Base-by-base conservation (phyloP, 257 asterid species). In the Anisodus tanguticus region DNA sequence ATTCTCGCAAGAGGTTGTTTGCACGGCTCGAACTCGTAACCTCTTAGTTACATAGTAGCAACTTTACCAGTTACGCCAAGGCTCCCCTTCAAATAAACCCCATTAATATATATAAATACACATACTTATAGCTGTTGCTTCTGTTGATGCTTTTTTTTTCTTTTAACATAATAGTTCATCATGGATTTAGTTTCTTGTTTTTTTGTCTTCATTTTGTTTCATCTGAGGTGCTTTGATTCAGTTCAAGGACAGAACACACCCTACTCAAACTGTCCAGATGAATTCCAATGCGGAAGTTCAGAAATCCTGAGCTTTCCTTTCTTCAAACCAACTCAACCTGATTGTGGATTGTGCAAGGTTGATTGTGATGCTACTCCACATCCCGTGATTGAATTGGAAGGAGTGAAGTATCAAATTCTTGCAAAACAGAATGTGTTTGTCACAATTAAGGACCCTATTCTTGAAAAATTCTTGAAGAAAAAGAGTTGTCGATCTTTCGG, bases 131-230 rank as follows among this genome's bases (percentile, higher is more conserved):
- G 43, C 0, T 43, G 57, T 43, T 71, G 79, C 9, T 17, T 12
- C 57, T 4, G 79, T n/a, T 70, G 26, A 16, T 37, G 35, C 7
- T 69, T 4, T 41, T 13, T 41, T 43, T 22, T 16, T 8, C 8
- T 16, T 17, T 16, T 41, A 17, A 17, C 6, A 8, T 17, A 16
- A 70, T 41, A 2, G 55, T 0, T 43, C 37, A 26, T 71, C 17
- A 71, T 71, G 79, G 58, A 71, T 43, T 17, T 43, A 71, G 37
- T n/a, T 71, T 71, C 79, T 71, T 71, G 22, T 31, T 35, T 71
- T 5, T 17, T 71, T 7, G 17, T 41, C 79, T 71, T 71, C 79
- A 4, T 71, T 74, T 11, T 49, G 7, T 22, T 74, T 0, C 12
- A 49, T 74, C 17, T 47, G 0, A 9, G 8, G 12, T 47, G 80